phyloP scores from a whole-genome alignment of 257 asterid genomes.

The Salvia rosmarinus region DNA sequence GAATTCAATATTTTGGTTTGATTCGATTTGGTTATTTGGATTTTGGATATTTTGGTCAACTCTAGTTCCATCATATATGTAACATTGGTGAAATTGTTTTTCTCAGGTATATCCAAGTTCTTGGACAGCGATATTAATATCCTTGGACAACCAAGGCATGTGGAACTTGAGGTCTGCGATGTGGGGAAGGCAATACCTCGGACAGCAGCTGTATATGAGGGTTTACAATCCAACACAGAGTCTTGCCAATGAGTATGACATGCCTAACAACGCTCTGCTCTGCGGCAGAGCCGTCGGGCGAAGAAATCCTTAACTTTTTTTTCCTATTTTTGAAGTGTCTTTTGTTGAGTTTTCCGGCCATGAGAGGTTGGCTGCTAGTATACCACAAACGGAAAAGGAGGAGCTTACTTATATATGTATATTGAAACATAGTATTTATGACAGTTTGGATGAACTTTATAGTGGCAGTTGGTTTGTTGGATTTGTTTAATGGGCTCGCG shows the following conservation, averaged over 20 bases:
- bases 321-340: slow-evolving; percentile 10
- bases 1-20: no score
- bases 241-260: slow-evolving; percentile 69
- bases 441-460: slow-evolving; percentile 10
- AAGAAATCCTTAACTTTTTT: slow-evolving; percentile 37
- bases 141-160: slow-evolving; percentile 98
- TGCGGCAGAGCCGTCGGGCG: slow-evolving; percentile 84
- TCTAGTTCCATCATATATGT: not conserved
- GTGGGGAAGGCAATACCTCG: slow-evolving; percentile 92
- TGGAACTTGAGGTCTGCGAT: slow-evolving; percentile 94
- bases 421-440: slow-evolving; percentile 27
- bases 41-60: not conserved
- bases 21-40: no score
- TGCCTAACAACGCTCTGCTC: slow-evolving; percentile 73
- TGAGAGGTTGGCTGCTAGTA: slow-evolving; percentile 65
- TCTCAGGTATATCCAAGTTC: slow-evolving; percentile 85
- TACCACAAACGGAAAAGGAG: slow-evolving; percentile 15
- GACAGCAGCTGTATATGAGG: slow-evolving; percentile 83
- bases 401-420: slow-evolving; percentile 32
- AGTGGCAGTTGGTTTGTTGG: slow-evolving; percentile 8
- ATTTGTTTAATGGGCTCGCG: not conserved
- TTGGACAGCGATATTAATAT: slow-evolving; percentile 82
- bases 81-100: not conserved
- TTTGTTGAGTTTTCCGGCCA: slow-evolving; percentile 45
- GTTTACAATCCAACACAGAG: slow-evolving; percentile 64